A percentile compares a stretch with the other conserved stretches of the same genome.
Conservation (phyloP, 1,139 yeast species). For the Wickerhamomyces sp. region DNA sequence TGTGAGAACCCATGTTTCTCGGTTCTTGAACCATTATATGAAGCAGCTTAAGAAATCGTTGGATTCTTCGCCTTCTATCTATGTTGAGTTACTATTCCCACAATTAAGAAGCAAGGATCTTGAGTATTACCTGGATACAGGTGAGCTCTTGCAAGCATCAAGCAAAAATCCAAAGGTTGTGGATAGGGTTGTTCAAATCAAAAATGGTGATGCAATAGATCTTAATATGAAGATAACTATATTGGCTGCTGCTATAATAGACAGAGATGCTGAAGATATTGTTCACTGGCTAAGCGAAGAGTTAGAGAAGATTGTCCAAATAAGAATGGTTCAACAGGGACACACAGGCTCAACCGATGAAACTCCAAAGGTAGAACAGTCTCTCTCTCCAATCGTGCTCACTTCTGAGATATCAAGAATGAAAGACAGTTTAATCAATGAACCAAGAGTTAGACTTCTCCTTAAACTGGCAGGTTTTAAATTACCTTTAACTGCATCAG, state of each 20-base stretch:
- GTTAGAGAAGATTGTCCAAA: constrained; percentile 28
- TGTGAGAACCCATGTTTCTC: constrained; percentile 56
- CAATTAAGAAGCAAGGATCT: constrained; percentile 45
- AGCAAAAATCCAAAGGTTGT: constrained; percentile 6
- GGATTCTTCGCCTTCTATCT: constrained; percentile 50
- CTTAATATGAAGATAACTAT: constrained; percentile 40
- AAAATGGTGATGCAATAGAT: constrained; percentile 29
- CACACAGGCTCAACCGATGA: constrained; percentile 17
- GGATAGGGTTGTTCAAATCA: constrained; percentile 18
- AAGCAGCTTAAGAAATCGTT: constrained; percentile 50
- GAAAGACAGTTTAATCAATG: constrained; percentile 20
- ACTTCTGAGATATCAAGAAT: neutral
- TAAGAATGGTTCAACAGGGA: constrained; percentile 23
- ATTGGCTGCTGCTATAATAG: constrained; percentile 45
- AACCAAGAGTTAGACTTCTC: constrained; percentile 29
- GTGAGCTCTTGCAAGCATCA: constrained; percentile 37
- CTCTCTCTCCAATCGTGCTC: constrained; percentile 8
- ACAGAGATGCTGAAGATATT: constrained; percentile 38
- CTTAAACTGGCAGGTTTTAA: constrained; percentile 28
- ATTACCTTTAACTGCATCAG: constrained; percentile 18
- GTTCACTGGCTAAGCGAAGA: constrained; percentile 42
- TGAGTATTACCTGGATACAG: constrained; percentile 45
- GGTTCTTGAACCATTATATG: constrained; percentile 66
- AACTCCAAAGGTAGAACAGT: neutral
- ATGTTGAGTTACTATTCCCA: constrained; percentile 67